A percentile compares a stretch with the other conserved stretches of the same genome.
phyloP scores from a whole-genome alignment of 2,329 filamentous ascomycete species.

The Byssoonygena ceratinophila region DNA sequence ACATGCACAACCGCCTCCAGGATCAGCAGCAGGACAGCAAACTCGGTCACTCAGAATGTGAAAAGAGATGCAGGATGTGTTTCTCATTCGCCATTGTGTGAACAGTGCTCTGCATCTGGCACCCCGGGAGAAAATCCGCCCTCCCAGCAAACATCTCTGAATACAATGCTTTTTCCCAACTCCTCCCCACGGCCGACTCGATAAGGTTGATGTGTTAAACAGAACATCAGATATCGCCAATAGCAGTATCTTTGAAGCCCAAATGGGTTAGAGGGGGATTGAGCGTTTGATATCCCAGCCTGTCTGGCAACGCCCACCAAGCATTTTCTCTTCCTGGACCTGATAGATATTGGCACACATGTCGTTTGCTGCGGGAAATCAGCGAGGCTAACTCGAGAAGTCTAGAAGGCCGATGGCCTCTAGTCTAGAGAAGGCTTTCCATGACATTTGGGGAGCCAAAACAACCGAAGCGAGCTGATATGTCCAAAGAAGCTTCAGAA shows the following conservation, averaged over 20 bases:
- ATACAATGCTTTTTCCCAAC: background rate
- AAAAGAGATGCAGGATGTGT: background rate
- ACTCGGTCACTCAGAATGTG: background rate
- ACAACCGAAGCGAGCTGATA: background rate
- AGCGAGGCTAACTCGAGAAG: background rate
- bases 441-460: background rate
- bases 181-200: background rate
- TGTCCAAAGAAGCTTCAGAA: too few species aligned
- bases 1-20: background rate
- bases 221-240: background rate
- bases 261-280: background rate
- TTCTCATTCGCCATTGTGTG: constrained; percentile 6
- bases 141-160: constrained; percentile 8
- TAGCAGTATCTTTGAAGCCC: background rate
- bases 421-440: background rate
- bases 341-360: background rate
- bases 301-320: background rate
- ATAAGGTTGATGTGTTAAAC: background rate
- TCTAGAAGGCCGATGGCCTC: background rate
- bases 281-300: background rate
- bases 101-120: constrained; percentile 1
- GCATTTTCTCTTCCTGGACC: background rate
- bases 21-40: constrained; percentile 11
- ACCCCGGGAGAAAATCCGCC: background rate
- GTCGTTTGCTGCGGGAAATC: constrained; percentile 6